These are phyloP conservation scores for Penicillium simplicissimum DNA, from an alignment of 495 filamentous ascomycete species.

Conservation along the genomic window DNA sequence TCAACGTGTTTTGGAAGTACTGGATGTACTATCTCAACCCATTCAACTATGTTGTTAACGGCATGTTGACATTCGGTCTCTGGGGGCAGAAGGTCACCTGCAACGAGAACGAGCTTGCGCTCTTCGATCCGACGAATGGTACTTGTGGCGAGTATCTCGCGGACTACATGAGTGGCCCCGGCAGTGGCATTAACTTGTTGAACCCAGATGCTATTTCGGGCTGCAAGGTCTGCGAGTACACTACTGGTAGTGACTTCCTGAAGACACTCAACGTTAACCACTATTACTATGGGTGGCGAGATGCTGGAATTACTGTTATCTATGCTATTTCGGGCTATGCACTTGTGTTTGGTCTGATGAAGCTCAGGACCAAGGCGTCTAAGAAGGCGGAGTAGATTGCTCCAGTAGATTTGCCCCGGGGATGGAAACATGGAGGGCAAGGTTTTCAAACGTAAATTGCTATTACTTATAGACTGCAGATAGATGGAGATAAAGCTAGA, in stretches of 20 bases:
- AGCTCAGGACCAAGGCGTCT: slow-evolving; percentile 41
- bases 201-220: slow-evolving; percentile 50
- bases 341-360: slow-evolving; percentile 53
- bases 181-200: slow-evolving; percentile 51
- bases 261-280: slow-evolving; percentile 36
- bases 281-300: slow-evolving; percentile 48
- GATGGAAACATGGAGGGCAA: too few relatives aligned
- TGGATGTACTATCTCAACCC: slow-evolving; percentile 77
- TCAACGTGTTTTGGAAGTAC: slow-evolving; percentile 64
- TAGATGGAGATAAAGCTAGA: too few relatives aligned
- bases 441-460: too few relatives aligned
- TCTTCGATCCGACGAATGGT: slow-evolving; percentile 53
- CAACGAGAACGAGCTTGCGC: slow-evolving; percentile 55
- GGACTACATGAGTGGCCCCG: slow-evolving; percentile 46
- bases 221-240: slow-evolving; percentile 62
- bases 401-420: too few relatives aligned
- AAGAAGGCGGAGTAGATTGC: slow-evolving; percentile 47
- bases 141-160: slow-evolving; percentile 60
- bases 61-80: slow-evolving; percentile 58
- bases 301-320: slow-evolving; percentile 45
- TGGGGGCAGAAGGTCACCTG: slow-evolving; percentile 59
- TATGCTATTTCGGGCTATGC: slow-evolving; percentile 50
- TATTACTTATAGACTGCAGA: too few relatives aligned
- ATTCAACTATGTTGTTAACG: slow-evolving; percentile 66
- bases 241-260: slow-evolving; percentile 42